Percentiles rank a stretch among this genome's conserved stretches.
Evolutionary conservation across 106 monocot species (phyloP).

Genomic region (Allium sativum): DNA sequence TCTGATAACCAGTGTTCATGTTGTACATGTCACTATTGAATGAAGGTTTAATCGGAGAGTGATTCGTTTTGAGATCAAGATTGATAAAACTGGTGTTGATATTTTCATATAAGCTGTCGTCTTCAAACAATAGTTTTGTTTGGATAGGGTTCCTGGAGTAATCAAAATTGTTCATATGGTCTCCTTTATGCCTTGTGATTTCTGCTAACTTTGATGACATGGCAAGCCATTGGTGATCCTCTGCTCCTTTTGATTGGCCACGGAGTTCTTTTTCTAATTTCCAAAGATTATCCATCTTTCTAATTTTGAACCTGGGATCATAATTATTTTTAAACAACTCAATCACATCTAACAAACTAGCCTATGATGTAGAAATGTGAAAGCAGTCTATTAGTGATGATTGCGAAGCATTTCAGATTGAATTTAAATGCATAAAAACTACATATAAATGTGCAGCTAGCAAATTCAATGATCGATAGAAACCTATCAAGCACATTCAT

Average conservation of each 20-base stretch:
- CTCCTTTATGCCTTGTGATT: conserved; percentile 40
- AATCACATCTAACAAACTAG: too few relatives aligned
- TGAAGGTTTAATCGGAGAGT: conserved; percentile 27
- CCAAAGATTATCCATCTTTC: conserved; percentile 71
- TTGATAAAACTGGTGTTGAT: conserved; percentile 44
- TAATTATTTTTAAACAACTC: too few relatives aligned
- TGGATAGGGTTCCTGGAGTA: conserved; percentile 29
- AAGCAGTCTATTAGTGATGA: too few relatives aligned
- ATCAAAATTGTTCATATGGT: conserved; percentile 58
- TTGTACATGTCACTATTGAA: conserved; percentile 27
- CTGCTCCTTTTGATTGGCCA: conserved; percentile 57
- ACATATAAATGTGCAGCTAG: too few relatives aligned
- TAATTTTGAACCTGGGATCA: too few relatives aligned
- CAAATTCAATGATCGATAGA: too few relatives aligned
- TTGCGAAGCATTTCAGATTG: too few relatives aligned
- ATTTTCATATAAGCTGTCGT: conserved; percentile 46
- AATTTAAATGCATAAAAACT: too few relatives aligned
- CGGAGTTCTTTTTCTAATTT: conserved; percentile 79
- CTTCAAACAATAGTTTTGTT: conserved; percentile 32
- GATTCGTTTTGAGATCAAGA: conserved; percentile 67
- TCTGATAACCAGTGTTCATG: conserved; percentile 33
- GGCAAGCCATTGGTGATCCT: conserved; percentile 74
- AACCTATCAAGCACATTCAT: too few relatives aligned
- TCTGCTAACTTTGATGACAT: conserved; percentile 80
- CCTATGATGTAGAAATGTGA: too few relatives aligned